phyloP scores from a whole-genome alignment of 192 early-diverging fungal species.

The Backusella macrospora region DNA sequence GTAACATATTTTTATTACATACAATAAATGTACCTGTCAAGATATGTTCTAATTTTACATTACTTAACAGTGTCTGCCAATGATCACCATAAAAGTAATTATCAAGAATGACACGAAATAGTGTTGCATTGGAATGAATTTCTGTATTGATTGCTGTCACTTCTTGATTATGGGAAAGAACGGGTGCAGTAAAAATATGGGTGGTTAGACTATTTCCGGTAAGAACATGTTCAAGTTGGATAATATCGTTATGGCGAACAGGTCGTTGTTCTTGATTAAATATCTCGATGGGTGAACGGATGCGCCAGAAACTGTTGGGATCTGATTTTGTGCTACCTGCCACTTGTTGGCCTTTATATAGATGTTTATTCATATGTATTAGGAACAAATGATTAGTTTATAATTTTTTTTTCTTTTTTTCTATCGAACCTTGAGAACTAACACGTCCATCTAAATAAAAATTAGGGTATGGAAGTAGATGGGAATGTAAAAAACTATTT shows the following conservation, averaged over 20 bases:
- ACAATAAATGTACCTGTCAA: conserved; percentile 78
- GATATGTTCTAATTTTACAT: conserved; percentile 73
- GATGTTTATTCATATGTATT: conserved; percentile 54
- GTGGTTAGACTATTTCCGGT: conserved; percentile 63
- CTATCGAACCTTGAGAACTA: conserved; percentile 71
- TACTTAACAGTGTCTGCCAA: conserved; percentile 62
- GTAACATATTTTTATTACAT: conserved; percentile 69
- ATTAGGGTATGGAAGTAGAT: conserved; percentile 75
- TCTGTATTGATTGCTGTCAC: conserved; percentile 63
- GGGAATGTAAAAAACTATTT: conserved; percentile 79
- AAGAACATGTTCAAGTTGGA: conserved; percentile 71
- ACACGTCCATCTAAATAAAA: conserved; percentile 91
- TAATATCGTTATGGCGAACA: conserved; percentile 73
- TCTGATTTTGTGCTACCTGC: conserved; percentile 82
- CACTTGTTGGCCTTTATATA: conserved; percentile 86
- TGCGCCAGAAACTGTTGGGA: conserved; percentile 70
- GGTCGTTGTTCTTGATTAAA: conserved; percentile 40
- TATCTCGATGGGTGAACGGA: conserved; percentile 33
- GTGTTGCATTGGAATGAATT: conserved; percentile 57
- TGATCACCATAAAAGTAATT: conserved; percentile 49
- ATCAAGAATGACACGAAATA: conserved; percentile 64
- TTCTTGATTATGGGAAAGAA: conserved; percentile 65
- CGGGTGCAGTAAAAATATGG: conserved; percentile 62
- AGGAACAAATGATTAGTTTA: too few relatives aligned
- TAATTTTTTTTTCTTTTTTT: neutral